A percentile compares a stretch with the other conserved stretches of the same genome.
phyloP scores from a whole-genome alignment of 306 rosid genomes.

The Sindora glabra region DNA sequence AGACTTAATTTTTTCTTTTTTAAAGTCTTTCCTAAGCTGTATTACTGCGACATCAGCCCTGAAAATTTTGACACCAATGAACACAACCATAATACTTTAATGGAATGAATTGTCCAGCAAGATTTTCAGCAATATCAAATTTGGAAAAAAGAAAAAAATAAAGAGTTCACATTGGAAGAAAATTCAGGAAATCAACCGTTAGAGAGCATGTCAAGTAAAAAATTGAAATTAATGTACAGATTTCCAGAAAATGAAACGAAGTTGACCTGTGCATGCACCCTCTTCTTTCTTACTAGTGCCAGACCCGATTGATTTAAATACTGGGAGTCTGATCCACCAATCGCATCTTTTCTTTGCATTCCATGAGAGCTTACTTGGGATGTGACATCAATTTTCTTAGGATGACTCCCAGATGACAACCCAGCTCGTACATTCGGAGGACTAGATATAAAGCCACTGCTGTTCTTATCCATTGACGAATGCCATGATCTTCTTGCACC shows the following conservation, averaged over 20 bases:
- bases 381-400: constrained; percentile 54
- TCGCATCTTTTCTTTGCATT: constrained; percentile 56
- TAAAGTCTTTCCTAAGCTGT: constrained; percentile 12
- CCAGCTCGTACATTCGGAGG: constrained; percentile 53
- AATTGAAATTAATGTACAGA: not conserved
- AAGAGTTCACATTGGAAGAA: constrained; percentile 1
- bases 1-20: no score
- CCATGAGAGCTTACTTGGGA: constrained; percentile 50
- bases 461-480: constrained; percentile 49
- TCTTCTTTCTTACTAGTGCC: constrained; percentile 68
- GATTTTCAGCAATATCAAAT: not conserved
- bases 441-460: constrained; percentile 42
- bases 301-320: constrained; percentile 53
- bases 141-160: no score
- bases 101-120: not conserved
- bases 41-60: not conserved
- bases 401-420: constrained; percentile 52
- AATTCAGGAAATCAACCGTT: not conserved
- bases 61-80: constrained; percentile 9
- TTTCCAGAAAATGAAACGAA: constrained; percentile 1
- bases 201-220: not conserved
- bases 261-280: constrained; percentile 80
- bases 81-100: not conserved
- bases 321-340: constrained; percentile 66
- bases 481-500: constrained; percentile 68